Base-by-base conservation (phyloP, 148 eudicot species). In the Chenopodium album region DNA sequence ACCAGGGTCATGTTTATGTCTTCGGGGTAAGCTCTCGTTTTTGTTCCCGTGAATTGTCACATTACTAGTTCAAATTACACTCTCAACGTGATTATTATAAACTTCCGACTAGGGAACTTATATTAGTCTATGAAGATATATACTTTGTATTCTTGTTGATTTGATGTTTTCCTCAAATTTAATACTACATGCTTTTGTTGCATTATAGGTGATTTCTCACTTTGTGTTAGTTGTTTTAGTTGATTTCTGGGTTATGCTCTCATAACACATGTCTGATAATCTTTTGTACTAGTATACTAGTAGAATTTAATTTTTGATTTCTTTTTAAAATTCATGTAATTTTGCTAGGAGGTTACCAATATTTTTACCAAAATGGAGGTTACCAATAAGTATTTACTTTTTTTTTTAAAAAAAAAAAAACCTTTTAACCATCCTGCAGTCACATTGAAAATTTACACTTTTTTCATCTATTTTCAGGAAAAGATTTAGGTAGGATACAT, bases 1-100 rank as follows among this genome's bases (percentile, higher is more conserved):
- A 82, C 77, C 84, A 92, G 78, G 91, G 92, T 29, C 88, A 87
- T 70, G 85, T 95, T 82, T 93, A 93, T 87, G 87, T 95, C 32
- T 95, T 90, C 90, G 98, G 98, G 88, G 98, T 95, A 90, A 65
- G 80, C 9, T 64, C 54, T 71, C 66, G 19, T 14, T 64, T n/a
- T 23, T 1, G 13, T 14, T 44, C 7, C 31, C 59, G 2, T 67
- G 19, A 37, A 19, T 20, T 6, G 9, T 62, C 26, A 22, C 66
- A 1, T 62, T 22, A 62, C 28, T 62, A n/a, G 66, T 62, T 62
- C 23, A 62, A 62, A 20, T 62, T 62, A 62, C 23, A 62, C 26
- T 20, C 1, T 62, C 66, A n/a, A 62, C 26, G 2, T 60, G 26
- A 60, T 4, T 34, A 26, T 9, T 60, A 22, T 62, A 9, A 62